Evolutionary conservation across 306 rosid species (phyloP).

Genomic region (Hippophae gyantsensis): DNA sequence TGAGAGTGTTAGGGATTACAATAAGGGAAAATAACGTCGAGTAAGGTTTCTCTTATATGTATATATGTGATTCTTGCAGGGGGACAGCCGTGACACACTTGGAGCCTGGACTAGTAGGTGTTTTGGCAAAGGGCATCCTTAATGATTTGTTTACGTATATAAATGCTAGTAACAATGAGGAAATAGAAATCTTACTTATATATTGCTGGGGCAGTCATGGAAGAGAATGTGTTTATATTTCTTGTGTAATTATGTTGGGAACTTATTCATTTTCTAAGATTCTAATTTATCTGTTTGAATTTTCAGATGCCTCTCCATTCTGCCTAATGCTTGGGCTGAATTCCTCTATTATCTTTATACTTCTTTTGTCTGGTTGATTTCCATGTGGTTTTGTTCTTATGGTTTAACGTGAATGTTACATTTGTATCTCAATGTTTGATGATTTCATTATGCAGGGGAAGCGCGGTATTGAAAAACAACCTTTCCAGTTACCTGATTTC

Average conservation of each 20-base stretch:
- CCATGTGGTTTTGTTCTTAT: background rate
- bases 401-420: background rate
- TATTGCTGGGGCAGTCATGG: conserved; percentile 13
- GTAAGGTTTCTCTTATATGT: conserved; percentile 97
- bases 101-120: conserved; percentile 97
- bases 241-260: conserved; percentile 14
- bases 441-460: conserved; percentile 62
- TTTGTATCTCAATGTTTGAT: conserved; percentile 38
- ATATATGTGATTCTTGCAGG: conserved; percentile 99
- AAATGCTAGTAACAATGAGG: conserved; percentile 45
- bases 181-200: conserved; percentile 20
- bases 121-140: conserved; percentile 67
- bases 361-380: conserved; percentile 4
- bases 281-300: conserved; percentile 63
- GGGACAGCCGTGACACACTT: conserved; percentile 80
- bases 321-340: conserved; percentile 54
- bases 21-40: conserved; percentile 49
- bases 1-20: conserved; percentile 48
- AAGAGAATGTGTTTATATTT: conserved; percentile 16
- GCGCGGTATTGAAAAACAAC: conserved; percentile 95
- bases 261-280: conserved; percentile 9
- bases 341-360: conserved; percentile 23
- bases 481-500: conserved; percentile 99
- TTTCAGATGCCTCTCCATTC: conserved; percentile 65
- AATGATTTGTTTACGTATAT: conserved; percentile 42